Evolutionary conservation across 2,329 filamentous ascomycete genomes (phyloP), one percentile per base, ranked within the genome.

Genomic region (Lomentospora prolificans): DNA sequence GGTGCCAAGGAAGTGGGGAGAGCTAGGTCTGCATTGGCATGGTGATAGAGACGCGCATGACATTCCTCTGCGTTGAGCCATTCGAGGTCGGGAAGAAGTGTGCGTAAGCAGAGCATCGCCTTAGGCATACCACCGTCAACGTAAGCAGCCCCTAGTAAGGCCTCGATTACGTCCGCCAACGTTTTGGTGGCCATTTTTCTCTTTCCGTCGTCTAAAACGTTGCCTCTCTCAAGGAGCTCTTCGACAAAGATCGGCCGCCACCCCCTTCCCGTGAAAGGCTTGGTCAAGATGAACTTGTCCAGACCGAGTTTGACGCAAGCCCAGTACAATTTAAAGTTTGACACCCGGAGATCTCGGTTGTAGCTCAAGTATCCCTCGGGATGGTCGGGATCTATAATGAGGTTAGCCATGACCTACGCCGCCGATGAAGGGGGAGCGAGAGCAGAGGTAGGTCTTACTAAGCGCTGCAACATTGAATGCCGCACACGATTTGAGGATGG

Each of bases 81-180:
- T 7, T 73, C 57, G 1, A 78, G 65, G 52, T 86, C 78, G 0
- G 79, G 77, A 1, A 95, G 66, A 60, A 96, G 85, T 1, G 84
- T 65, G 3, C 76, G 73, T 10, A 94, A 76, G 66, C 86, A 90
- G 2, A 70, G 62, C 14, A 85, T 68, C 0, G 85, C 86, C 60
- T 81, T 85, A 0, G 71, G 51, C 12, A 87, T 71, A 0, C 87
- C 87, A 1, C 88, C 87, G 54, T 88, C 80, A 1, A 87, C 58
- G 62, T 80, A 90, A 0, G 87, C 80, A 1, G 84, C 87, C 1
- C 90, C 92, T 19, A 96, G 85, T 0, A 96, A 73, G 0, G 91
- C 81, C 60, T 97, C 92, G 0, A 96, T 79, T 0, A 96, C 85
- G 63, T 97, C 92, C 3, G 92, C 92, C 6, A 96, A 77, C 0